Evolutionary conservation across 1,139 yeast genomes (phyloP), one percentile per base, ranked within the genome.

Genomic region (Yamadazyma epiphylla): DNA sequence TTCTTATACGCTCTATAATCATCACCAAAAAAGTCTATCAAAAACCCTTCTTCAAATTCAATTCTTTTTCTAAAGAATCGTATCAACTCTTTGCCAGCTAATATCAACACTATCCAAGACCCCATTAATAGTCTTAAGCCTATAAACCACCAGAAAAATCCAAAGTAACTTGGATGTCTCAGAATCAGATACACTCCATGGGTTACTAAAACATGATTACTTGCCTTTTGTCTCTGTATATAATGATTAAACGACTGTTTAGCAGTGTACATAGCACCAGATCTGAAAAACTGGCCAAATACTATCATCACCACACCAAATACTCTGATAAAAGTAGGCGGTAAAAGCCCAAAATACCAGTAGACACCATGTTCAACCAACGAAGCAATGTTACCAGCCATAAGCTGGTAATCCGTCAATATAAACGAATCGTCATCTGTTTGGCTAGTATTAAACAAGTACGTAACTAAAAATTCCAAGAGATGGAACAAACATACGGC

Each of bases 71-170:
- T 58, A 62, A 91, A 91, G 50, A 91, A 91, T 21, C 55, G 50
- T 75, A 81, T 77, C 12, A 91, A 60, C 31, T 60, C 51, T 27
- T 42, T 42, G 4, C 49, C 49, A 2, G 70, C 71, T 5, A 46
- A 40, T 1, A 36, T 29, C 9, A 58, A 38, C 4, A 56, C 38
- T 2, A 63, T 26, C 24, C 52, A 33, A 54, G 88, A 91, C 28
- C 77, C 60, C 36, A 89, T 56, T 41, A 81, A 48, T 30, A 89
- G 24, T 52, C 91, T 95, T 2, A 88, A 68, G 0, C 97, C 97
- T 4, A 89, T 47, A 16, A 94, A 91, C 96, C 97, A 94, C 75
- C 87, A 80, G 50, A 80, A 89, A 53, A 84, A 91, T 1, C 97
- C 98, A 34, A 79, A 73, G 56, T 91, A 91, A 30, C 94, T 81